phyloP scores from a whole-genome alignment of 1,284 basidiomycete species.

The Boletellus deceptivus region DNA sequence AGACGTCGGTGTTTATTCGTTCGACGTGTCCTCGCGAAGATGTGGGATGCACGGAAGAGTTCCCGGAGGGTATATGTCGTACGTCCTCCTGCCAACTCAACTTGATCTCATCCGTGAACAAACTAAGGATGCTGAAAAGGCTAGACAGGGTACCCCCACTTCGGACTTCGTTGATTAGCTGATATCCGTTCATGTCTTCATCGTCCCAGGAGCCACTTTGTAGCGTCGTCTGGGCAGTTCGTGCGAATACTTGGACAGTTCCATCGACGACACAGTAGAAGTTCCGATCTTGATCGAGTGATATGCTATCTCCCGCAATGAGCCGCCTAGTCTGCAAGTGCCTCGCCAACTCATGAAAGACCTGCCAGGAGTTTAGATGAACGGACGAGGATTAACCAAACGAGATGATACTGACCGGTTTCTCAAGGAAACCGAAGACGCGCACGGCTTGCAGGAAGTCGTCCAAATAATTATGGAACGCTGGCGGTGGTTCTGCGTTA shows the following conservation, averaged over 20 bases:
- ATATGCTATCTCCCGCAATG: constrained; percentile 87
- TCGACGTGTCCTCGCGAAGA: constrained; percentile 30
- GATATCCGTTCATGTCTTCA: constrained; percentile 89
- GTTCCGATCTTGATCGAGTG: constrained; percentile 88
- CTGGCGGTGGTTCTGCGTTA: constrained; percentile 61
- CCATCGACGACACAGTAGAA: constrained; percentile 98
- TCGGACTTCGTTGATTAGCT: constrained; percentile 90
- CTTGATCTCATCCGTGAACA: constrained; percentile 97
- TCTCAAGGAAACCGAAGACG: constrained; percentile 94
- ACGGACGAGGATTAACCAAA: not conserved
- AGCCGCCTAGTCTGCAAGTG: constrained; percentile 90
- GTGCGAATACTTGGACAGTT: constrained; percentile 81
- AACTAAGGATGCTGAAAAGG: constrained; percentile 90
- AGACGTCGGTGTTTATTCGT: constrained; percentile 60
- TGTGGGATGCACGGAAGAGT: constrained; percentile 18
- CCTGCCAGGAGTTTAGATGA: constrained; percentile 41
- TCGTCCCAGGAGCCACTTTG: constrained; percentile 68
- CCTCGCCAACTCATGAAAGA: constrained; percentile 92
- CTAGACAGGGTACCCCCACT: constrained; percentile 95
- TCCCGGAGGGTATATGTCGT: constrained; percentile 18
- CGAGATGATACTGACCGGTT: constrained; percentile 60
- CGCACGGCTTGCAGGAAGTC: constrained; percentile 93
- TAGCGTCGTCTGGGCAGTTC: constrained; percentile 50
- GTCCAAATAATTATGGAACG: constrained; percentile 92
- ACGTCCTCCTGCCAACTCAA: constrained; percentile 82